A percentile compares a stretch with the other conserved stretches of the same genome.
phyloP scores from a whole-genome alignment of 169 alveolate genomes.

The Plasmodium billcollinsi region DNA sequence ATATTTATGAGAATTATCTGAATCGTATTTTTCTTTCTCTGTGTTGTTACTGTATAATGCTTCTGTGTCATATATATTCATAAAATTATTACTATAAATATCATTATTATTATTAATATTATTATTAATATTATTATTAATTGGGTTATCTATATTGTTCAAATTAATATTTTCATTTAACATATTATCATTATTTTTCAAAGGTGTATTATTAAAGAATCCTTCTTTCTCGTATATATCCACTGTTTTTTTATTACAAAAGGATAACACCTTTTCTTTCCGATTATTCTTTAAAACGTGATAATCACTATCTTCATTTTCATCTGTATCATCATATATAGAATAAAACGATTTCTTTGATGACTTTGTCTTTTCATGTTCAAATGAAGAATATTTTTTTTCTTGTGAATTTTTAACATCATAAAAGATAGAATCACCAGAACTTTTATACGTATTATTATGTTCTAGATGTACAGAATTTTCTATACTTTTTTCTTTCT shows the following conservation, averaged over 20 bases:
- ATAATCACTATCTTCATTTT: slow-evolving; percentile 49
- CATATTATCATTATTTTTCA: neutral
- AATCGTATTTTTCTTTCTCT: neutral
- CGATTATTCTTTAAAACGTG: slow-evolving; percentile 1
- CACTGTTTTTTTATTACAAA: neutral
- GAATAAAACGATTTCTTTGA: slow-evolving; percentile 62
- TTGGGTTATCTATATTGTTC: too few relatives aligned
- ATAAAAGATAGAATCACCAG: slow-evolving; percentile 34
- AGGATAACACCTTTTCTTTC: neutral
- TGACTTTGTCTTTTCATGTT: slow-evolving; percentile 3
- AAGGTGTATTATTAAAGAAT: neutral
- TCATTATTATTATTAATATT: neutral
- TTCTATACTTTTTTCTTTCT: neutral
- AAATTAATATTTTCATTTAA: neutral
- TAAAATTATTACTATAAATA: slow-evolving; percentile 6
- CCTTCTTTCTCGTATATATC: slow-evolving; percentile 41
- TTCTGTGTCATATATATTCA: slow-evolving; percentile 63
- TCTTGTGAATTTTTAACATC: slow-evolving; percentile 36
- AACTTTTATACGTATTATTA: slow-evolving; percentile 4
- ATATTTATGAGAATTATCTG: too few relatives aligned
- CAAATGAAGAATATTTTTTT: neutral
- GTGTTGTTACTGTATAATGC: neutral
- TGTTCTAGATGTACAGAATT: slow-evolving; percentile 6
- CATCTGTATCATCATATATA: slow-evolving; percentile 57
- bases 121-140: too few relatives aligned